Evolutionary conservation across 495 filamentous ascomycete genomes (phyloP).

Genomic region (Neurospora terricola): DNA sequence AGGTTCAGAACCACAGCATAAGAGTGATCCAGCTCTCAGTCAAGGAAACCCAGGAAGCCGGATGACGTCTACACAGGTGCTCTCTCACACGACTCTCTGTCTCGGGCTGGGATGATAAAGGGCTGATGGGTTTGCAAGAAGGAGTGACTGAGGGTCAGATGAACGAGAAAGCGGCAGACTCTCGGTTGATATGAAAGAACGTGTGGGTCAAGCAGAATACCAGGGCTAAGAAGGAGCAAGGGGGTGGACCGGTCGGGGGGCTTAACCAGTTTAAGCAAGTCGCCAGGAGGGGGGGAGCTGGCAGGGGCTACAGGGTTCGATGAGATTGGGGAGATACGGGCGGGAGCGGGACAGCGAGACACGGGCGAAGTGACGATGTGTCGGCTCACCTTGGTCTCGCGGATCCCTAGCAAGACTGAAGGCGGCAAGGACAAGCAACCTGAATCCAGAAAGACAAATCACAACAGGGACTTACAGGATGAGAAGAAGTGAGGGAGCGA

Average conservation of each 20-base stretch:
- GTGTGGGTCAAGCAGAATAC: constrained; percentile 19
- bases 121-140: constrained; percentile 14
- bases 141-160: constrained; percentile 37
- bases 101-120: background rate
- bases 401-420: constrained; percentile 2
- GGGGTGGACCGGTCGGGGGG: constrained; percentile 13
- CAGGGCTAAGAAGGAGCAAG: constrained; percentile 12
- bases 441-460: constrained; percentile 3
- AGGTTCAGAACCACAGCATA: background rate
- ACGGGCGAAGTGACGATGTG: constrained; percentile 8
- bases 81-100: background rate
- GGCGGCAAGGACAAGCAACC: background rate
- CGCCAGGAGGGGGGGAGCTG: constrained; percentile 1
- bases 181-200: constrained; percentile 19
- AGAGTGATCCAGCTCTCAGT: background rate
- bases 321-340: background rate
- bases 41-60: background rate
- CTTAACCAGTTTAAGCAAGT: constrained; percentile 23
- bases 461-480: constrained; percentile 2
- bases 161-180: constrained; percentile 6
- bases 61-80: background rate
- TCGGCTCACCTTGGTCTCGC: constrained; percentile 6
- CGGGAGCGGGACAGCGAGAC: constrained; percentile 13
- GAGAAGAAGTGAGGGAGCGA: constrained; percentile 6
- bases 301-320: background rate